These are phyloP conservation scores for Veloboletus limbatus DNA, from an alignment of 1,284 basidiomycete genomes.

Conservation along the genomic window DNA sequence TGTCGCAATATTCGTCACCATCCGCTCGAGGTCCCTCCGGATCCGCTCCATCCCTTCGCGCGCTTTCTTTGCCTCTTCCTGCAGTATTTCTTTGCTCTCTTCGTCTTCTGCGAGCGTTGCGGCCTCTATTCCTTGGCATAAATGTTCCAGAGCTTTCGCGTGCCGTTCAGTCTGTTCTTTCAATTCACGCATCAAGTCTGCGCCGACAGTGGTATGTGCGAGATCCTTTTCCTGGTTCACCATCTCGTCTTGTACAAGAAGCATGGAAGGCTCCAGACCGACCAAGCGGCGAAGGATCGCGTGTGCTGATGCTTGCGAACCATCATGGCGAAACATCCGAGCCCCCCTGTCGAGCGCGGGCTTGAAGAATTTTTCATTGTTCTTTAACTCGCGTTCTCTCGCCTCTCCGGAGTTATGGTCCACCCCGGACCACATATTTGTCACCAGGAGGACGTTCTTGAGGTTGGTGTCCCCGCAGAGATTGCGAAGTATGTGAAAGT, in stretches of 20 bases:
- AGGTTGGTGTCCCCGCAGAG: constrained; percentile 50
- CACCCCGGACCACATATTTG: constrained; percentile 48
- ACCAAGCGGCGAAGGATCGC: constrained; percentile 33
- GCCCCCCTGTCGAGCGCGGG: constrained; percentile 41
- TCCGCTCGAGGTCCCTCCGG: constrained; percentile 28
- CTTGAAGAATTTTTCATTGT: constrained; percentile 40
- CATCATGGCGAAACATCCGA: constrained; percentile 37
- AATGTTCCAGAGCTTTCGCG: constrained; percentile 29
- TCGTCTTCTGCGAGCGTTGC: constrained; percentile 36
- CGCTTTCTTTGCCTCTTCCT: constrained; percentile 33
- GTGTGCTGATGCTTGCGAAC: constrained; percentile 31
- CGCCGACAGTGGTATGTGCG: constrained; percentile 38
- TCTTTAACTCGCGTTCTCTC: constrained; percentile 34
- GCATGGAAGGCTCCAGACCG: constrained; percentile 26
- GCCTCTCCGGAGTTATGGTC: constrained; percentile 30
- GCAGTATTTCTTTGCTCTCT: constrained; percentile 34
- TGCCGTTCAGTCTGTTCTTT: constrained; percentile 33
- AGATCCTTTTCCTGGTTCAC: constrained; percentile 38
- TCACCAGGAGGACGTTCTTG: constrained; percentile 45
- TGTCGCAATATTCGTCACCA: constrained; percentile 29
- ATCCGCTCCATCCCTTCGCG: constrained; percentile 26
- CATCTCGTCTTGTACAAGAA: constrained; percentile 41
- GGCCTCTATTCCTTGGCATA: constrained; percentile 37
- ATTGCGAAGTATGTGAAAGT: constrained; percentile 47
- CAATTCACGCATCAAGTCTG: constrained; percentile 35